phyloP scores from a whole-genome alignment of 2,329 filamentous ascomycete species.

The Domatiomyces globalis region DNA sequence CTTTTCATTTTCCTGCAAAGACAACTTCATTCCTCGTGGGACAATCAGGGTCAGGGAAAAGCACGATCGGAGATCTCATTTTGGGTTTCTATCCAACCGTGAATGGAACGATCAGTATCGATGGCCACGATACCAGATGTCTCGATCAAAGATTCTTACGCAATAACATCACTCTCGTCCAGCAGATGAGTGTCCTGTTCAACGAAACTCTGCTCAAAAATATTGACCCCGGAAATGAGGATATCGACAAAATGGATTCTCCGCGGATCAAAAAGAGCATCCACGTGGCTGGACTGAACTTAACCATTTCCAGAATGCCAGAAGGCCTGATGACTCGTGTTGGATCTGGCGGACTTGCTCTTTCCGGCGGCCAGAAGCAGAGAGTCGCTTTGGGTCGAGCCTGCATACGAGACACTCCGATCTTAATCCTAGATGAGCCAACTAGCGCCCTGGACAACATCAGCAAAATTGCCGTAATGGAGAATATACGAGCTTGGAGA shows the following conservation, averaged over 20 bases:
- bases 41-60: conserved; percentile 81
- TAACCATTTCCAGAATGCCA: conserved; percentile 52
- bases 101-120: conserved; percentile 53
- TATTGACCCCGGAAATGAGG: conserved; percentile 53
- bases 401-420: conserved; percentile 57
- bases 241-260: conserved; percentile 36
- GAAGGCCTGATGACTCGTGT: conserved; percentile 58
- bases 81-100: conserved; percentile 59
- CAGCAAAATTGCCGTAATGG: conserved; percentile 54
- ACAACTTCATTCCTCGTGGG: conserved; percentile 71
- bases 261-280: conserved; percentile 48
- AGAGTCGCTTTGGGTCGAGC: conserved; percentile 68
- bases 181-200: conserved; percentile 71
- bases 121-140: conserved; percentile 46
- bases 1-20: conserved; percentile 56
- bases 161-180: conserved; percentile 62
- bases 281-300: conserved; percentile 53
- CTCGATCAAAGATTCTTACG: conserved; percentile 61
- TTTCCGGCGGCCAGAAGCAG: conserved; percentile 80
- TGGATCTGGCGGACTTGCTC: conserved; percentile 50
- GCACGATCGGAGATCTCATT: conserved; percentile 68
- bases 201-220: conserved; percentile 67
- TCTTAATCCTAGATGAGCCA: conserved; percentile 77
- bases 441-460: conserved; percentile 74
- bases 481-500: conserved; percentile 64